Evolutionary conservation across 768 basidiomycete species (phyloP).

Genomic region (Strobilomyces confusus): DNA sequence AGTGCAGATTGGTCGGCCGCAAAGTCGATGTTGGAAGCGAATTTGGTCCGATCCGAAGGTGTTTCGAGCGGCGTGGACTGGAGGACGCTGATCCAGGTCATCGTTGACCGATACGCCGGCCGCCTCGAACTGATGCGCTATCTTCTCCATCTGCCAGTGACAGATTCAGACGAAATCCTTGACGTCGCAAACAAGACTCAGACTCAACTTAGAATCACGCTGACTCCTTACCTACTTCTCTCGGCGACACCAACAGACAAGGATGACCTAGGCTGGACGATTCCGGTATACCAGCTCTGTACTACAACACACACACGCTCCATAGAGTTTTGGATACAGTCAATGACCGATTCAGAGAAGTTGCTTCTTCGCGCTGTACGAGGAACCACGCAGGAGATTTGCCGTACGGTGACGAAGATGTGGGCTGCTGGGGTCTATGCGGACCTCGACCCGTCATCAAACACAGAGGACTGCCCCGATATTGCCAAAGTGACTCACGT

Average conservation of each 20-base stretch:
- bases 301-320: slow-evolving; percentile 24
- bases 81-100: slow-evolving; percentile 25
- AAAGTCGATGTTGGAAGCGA: slow-evolving; percentile 7
- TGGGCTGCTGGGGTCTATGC: slow-evolving; percentile 40
- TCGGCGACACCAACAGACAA: slow-evolving; percentile 9
- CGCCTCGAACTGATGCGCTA: slow-evolving; percentile 28
- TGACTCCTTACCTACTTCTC: slow-evolving; percentile 28
- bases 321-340: background rate
- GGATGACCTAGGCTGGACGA: slow-evolving; percentile 23
- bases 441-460: slow-evolving; percentile 14
- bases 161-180: slow-evolving; percentile 1
- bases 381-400: slow-evolving; percentile 42
- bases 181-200: slow-evolving; percentile 12
- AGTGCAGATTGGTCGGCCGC: slow-evolving; percentile 14
- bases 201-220: slow-evolving; percentile 25
- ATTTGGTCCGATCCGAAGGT: slow-evolving; percentile 8
- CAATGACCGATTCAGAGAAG: slow-evolving; percentile 28
- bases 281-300: slow-evolving; percentile 29
- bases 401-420: slow-evolving; percentile 40
- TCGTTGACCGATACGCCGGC: slow-evolving; percentile 30
- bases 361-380: slow-evolving; percentile 26
- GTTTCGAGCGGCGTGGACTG: slow-evolving; percentile 33
- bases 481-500: slow-evolving; percentile 6
- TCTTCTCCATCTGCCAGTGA: slow-evolving; percentile 16
- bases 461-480: background rate